Base-by-base conservation (phyloP, 768 basidiomycete species). In the Hygrocybe punicea region DNA sequence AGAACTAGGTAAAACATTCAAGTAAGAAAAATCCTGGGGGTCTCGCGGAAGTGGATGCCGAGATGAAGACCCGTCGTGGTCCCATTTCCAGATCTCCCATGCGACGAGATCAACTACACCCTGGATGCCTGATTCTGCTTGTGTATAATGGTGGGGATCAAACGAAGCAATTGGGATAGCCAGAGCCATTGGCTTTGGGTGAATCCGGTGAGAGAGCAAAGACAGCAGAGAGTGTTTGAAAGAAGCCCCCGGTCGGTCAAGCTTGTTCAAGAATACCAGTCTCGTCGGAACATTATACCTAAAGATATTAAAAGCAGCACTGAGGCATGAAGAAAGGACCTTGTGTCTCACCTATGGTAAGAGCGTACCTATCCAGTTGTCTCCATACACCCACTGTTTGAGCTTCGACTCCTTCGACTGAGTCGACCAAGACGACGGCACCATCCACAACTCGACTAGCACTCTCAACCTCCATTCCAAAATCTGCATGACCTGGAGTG, bases 381-480 rank as follows among this genome's bases (percentile, higher is more conserved):
- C 74, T 76, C 93, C 93, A 94, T 45, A 95, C 93, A 40, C 89
- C 90, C 69, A 84, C 87, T 0, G 93, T 95, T 67, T 95, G 92
- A 10, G 90, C 84, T 69, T 94, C 92, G 5, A 94, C 92, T 6
- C 92, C 92, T 71, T 94, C 92, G 0, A 95, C 92, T 0, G 91
- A 89, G 71, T 95, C 92, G 44, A 95, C 83, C 33, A 95, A 71
- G 29, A 95, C 89, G 25, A 95, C 85, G 14, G 91, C 92, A 55
- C 92, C 93, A 60, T 95, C 92, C 4, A 93, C 84, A 14, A 95
- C 87, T 25, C 92, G 84, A 65, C 91, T 93, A 7, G 93, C 93
- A 64, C 91, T 90, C 71, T 94, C 93, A 24, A 95, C 93, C 65
- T 95, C 92, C 91, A 94, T 93, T n/a, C 92, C 92, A 71, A 95